Percentiles rank a stretch among this genome's conserved stretches.
Evolutionary conservation across 345 rosid species (phyloP).

Genomic region (Physaria fendleri): DNA sequence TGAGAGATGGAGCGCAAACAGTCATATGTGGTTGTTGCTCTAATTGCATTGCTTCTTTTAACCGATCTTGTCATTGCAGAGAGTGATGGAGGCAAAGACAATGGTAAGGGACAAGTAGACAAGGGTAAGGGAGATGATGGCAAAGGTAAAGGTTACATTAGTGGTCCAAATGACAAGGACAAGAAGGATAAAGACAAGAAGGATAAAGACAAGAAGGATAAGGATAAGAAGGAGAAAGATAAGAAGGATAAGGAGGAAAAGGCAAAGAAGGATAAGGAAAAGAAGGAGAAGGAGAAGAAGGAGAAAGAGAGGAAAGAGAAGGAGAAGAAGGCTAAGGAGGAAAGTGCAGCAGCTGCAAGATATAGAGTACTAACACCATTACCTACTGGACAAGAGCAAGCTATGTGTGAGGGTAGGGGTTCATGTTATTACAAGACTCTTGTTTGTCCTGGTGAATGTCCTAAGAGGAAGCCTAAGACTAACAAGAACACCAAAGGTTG

Average conservation of each 20-base stretch:
- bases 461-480: conserved; percentile 50
- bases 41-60: conserved; percentile 36
- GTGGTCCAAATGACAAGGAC: conserved; percentile 11
- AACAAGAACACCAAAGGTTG: conserved; percentile 59
- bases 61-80: conserved; percentile 27
- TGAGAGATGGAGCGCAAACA: conserved; percentile 25
- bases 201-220: no score
- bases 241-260: no score
- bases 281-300: conserved; percentile 17
- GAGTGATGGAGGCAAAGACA: conserved; percentile 19
- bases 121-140: conserved; percentile 1
- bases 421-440: conserved; percentile 39
- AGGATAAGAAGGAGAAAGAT: not conserved
- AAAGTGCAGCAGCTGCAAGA: conserved; percentile 30
- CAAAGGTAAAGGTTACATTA: conserved; percentile 10
- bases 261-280: conserved; percentile 6
- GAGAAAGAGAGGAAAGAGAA: conserved; percentile 19
- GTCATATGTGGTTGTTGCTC: conserved; percentile 30
- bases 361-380: conserved; percentile 28
- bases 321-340: conserved; percentile 23
- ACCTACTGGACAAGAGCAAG: conserved; percentile 45
- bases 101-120: conserved; percentile 8
- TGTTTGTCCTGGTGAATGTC: conserved; percentile 63
- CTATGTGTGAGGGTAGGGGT: conserved; percentile 36
- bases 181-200: not conserved